These are phyloP conservation scores for Prunus fruticosa DNA, from an alignment of 306 rosid genomes.

Conservation along the genomic window DNA sequence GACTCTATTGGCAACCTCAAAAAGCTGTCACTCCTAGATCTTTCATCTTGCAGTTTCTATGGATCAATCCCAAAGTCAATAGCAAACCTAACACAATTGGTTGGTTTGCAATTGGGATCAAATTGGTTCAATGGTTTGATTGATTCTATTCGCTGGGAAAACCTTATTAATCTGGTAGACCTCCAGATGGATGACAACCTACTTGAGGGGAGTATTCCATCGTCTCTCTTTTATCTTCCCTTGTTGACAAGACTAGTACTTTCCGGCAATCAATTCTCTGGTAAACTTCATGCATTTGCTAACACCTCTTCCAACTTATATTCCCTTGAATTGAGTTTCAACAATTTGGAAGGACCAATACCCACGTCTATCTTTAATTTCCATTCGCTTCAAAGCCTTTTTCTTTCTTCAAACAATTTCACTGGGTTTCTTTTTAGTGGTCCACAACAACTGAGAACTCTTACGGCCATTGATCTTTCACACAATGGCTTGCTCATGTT, in stretches of 20 bases:
- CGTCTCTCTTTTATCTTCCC: slow-evolving; percentile 13
- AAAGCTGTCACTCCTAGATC: slow-evolving; percentile 9
- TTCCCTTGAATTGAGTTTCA: slow-evolving; percentile 38
- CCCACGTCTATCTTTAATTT: slow-evolving; percentile 25
- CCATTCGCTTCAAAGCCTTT: not conserved
- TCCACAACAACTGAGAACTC: not conserved
- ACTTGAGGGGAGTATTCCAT: slow-evolving; percentile 11
- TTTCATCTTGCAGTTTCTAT: not conserved
- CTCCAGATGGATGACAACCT: slow-evolving; percentile 3
- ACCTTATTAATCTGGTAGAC: not conserved
- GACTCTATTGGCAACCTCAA: slow-evolving; percentile 20
- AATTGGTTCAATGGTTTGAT: slow-evolving; percentile 22
- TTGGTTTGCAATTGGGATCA: not conserved
- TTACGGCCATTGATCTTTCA: too few relatives aligned
- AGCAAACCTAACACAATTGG: slow-evolving; percentile 8
- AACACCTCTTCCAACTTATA: slow-evolving; percentile 9
- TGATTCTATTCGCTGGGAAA: slow-evolving; percentile 9
- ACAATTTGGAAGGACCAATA: slow-evolving; percentile 41
- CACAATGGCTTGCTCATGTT: not conserved
- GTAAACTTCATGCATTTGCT: not conserved
- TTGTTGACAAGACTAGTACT: not conserved
- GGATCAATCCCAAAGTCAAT: slow-evolving; percentile 20
- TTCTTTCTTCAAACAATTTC: not conserved
- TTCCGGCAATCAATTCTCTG: not conserved
- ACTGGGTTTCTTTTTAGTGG: not conserved